Percentiles rank a stretch among this genome's conserved stretches.
These are phyloP conservation scores for Kentomonas sorsogonicus DNA, from an alignment of 208 protist genomes.

Conservation along the genomic window DNA sequence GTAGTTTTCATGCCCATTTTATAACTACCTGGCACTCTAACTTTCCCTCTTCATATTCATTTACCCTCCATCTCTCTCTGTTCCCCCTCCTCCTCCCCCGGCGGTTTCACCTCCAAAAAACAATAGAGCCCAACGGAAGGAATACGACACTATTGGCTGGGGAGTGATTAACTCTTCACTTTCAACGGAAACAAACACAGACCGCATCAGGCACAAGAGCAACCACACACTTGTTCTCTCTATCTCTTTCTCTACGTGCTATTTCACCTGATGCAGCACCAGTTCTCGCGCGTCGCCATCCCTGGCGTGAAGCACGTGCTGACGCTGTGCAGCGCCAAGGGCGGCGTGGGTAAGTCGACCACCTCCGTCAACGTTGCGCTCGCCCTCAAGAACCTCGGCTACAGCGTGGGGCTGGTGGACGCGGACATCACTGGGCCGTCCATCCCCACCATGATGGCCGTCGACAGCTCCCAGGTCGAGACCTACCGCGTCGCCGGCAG, in stretches of 20 bases:
- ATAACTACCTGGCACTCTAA: too few relatives aligned
- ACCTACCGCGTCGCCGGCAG: conserved; percentile 79
- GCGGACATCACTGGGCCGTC: conserved; percentile 90
- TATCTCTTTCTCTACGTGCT: conserved; percentile 2
- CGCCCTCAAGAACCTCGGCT: conserved; percentile 76
- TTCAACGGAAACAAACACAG: conserved; percentile 10
- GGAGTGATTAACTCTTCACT: too few relatives aligned
- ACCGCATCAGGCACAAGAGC: neutral
- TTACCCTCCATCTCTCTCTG: too few relatives aligned
- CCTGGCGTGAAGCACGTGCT: conserved; percentile 78
- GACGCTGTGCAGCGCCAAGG: conserved; percentile 88
- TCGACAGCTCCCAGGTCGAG: conserved; percentile 76
- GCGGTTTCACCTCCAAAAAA: too few relatives aligned
- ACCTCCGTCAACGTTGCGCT: conserved; percentile 86
- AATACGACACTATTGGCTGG: too few relatives aligned
- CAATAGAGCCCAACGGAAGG: too few relatives aligned
- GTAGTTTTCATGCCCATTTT: neutral
- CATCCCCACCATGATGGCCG: conserved; percentile 83
- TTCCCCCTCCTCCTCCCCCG: too few relatives aligned
- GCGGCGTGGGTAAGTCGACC: conserved; percentile 93
- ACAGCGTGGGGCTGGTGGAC: conserved; percentile 84
- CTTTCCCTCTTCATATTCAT: too few relatives aligned
- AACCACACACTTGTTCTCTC: neutral
- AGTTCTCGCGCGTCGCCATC: conserved; percentile 74
- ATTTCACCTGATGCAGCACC: too few relatives aligned